phyloP scores from a whole-genome alignment of 2,329 filamentous ascomycete genomes.

The Lanzia echinophila region DNA sequence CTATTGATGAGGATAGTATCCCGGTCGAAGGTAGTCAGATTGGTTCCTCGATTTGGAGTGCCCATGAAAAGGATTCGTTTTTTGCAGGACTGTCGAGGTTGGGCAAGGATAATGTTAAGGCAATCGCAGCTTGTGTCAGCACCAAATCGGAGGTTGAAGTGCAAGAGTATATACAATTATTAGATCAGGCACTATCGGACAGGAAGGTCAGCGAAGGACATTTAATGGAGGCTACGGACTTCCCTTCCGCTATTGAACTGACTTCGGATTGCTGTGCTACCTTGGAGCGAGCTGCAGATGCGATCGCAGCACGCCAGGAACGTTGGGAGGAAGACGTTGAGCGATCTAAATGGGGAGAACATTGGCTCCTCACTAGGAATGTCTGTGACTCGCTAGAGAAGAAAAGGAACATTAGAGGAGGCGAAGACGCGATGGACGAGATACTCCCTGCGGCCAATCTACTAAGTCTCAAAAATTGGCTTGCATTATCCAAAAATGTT shows the following conservation, averaged over 20 bases:
- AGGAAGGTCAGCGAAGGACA: constrained; percentile 15
- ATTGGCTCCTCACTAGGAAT: constrained; percentile 55
- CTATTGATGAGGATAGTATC: constrained; percentile 26
- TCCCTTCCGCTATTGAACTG: constrained; percentile 69
- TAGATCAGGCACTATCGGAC: constrained; percentile 42
- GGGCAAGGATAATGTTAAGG: constrained; percentile 54
- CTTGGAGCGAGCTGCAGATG: constrained; percentile 63
- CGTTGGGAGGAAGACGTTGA: constrained; percentile 54
- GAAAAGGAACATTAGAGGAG: constrained; percentile 14
- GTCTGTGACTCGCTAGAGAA: constrained; percentile 18
- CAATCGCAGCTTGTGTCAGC: constrained; percentile 55
- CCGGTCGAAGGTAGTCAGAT: constrained; percentile 47
- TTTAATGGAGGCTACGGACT: constrained; percentile 44
- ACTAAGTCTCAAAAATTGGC: constrained; percentile 53
- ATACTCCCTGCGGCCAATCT: constrained; percentile 46
- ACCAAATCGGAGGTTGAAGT: constrained; percentile 74
- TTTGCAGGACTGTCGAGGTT: constrained; percentile 59
- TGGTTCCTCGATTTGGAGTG: constrained; percentile 64
- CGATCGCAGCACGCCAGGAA: constrained; percentile 58
- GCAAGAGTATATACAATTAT: constrained; percentile 57
- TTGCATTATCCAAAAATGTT: constrained; percentile 55
- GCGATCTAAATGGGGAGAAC: constrained; percentile 49
- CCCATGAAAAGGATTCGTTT: constrained; percentile 62
- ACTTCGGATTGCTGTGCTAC: constrained; percentile 55
- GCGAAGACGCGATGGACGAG: constrained; percentile 25